phyloP scores from a whole-genome alignment of 139 green algal species.

The Chlorella vulgaris region DNA sequence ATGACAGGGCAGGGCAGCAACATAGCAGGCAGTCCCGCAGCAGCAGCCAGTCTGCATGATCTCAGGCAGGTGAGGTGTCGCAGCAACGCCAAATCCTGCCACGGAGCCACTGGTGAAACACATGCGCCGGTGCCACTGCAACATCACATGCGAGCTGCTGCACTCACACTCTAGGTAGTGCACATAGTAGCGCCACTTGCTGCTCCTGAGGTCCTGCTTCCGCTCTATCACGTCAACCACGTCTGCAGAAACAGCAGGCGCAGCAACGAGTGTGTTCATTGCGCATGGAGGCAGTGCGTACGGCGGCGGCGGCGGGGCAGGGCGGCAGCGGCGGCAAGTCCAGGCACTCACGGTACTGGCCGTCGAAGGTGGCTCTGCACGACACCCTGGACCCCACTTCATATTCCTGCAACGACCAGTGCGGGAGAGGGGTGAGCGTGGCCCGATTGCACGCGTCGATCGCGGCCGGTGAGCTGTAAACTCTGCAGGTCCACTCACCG shows the following conservation, averaged over 20 bases:
- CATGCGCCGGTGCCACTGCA: background rate
- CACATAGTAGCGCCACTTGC: conserved; percentile 79
- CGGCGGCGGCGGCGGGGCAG: background rate
- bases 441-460: too few relatives aligned
- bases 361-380: conserved; percentile 61
- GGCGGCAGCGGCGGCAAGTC: background rate
- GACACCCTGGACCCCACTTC: conserved; percentile 43
- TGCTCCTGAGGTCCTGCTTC: background rate
- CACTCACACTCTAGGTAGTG: conserved; percentile 86
- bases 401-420: conserved; percentile 29
- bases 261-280: background rate
- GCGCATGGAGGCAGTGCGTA: background rate
- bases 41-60: background rate
- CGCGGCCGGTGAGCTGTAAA: too few relatives aligned
- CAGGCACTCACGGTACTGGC: conserved; percentile 43
- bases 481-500: too few relatives aligned
- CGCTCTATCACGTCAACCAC: conserved; percentile 57
- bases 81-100: too few relatives aligned
- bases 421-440: background rate
- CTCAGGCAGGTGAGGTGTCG: background rate
- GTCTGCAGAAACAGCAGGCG: conserved; percentile 25
- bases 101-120: too few relatives aligned
- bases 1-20: too few relatives aligned
- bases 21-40: too few relatives aligned
- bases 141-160: background rate